A percentile compares a stretch with the other conserved stretches of the same genome.
These are phyloP conservation scores for Bipolaris cookei DNA, from an alignment of 2,329 filamentous ascomycete genomes.

Conservation along the genomic window DNA sequence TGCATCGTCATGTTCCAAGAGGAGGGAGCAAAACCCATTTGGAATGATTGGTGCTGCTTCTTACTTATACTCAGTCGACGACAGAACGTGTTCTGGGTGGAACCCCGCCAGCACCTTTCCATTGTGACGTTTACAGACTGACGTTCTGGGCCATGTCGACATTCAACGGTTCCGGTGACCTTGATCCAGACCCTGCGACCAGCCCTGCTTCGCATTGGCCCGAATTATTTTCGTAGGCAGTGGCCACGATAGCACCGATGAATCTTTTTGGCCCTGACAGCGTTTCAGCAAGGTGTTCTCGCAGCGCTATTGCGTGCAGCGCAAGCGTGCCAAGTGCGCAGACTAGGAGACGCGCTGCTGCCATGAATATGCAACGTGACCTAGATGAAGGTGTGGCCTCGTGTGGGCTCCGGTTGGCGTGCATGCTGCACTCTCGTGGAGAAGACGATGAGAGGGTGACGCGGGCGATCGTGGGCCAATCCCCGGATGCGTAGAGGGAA, in stretches of 20 bases:
- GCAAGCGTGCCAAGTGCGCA: not conserved
- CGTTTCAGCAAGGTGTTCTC: not conserved
- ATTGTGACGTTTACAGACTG: not conserved
- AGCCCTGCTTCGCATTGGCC: not conserved
- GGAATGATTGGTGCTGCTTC: not conserved
- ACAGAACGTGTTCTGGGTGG: not conserved
- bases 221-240: not conserved
- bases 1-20: not conserved
- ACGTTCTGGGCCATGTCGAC: not conserved
- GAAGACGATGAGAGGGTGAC: conserved; percentile 19
- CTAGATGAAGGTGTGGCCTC: conserved; percentile 3
- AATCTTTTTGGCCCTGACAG: not conserved
- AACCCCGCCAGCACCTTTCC: not conserved
- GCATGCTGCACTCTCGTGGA: conserved; percentile 12
- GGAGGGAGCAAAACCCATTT: too few species aligned
- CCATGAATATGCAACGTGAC: conserved; percentile 16
- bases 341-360: conserved; percentile 2
- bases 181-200: not conserved
- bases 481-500: conserved; percentile 14
- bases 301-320: not conserved
- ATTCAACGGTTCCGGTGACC: not conserved
- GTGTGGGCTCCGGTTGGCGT: conserved; percentile 4
- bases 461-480: conserved; percentile 22
- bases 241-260: not conserved
- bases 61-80: not conserved